Conservation (phyloP, 2,329 filamentous ascomycete species). For the Macrophomina phaseolina region DNA sequence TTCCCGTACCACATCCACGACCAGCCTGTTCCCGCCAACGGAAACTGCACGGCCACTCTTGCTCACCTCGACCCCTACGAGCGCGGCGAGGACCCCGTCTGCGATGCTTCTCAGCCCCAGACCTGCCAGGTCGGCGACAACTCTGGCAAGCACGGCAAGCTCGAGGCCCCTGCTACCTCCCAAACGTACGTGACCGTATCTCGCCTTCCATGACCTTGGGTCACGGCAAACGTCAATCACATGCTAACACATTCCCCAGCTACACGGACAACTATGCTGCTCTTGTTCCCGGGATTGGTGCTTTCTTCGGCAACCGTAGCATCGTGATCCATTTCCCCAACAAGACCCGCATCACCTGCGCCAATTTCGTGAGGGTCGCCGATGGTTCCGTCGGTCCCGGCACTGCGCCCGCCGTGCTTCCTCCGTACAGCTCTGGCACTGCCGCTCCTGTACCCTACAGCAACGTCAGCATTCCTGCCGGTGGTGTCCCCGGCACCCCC, state of each 20-base stretch:
- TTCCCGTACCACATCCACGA: conserved; percentile 56
- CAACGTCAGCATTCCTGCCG: not conserved
- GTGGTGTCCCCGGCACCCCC: not conserved
- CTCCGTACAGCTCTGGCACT: not conserved
- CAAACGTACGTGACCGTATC: conserved; percentile 34
- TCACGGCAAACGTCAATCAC: not conserved
- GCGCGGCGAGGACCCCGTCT: conserved; percentile 45
- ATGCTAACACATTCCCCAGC: conserved; percentile 34
- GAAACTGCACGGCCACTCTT: conserved; percentile 51
- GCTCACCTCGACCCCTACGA: conserved; percentile 52
- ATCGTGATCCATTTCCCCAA: conserved; percentile 62
- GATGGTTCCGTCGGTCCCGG: not conserved
- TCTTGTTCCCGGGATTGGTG: conserved; percentile 44
- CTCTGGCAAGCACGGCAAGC: conserved; percentile 52
- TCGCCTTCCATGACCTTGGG: not conserved
- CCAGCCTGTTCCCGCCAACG: conserved; percentile 47
- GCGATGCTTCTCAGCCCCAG: conserved; percentile 44
- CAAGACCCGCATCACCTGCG: conserved; percentile 61
- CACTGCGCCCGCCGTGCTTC: not conserved
- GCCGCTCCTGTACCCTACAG: not conserved
- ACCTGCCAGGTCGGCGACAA: conserved; percentile 54
- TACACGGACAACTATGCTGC: conserved; percentile 59
- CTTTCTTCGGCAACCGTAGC: conserved; percentile 61
- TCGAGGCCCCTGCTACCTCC: conserved; percentile 39
- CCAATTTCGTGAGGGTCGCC: conserved; percentile 54